Conservation (phyloP, 2,329 filamentous ascomycete genomes). For the Sarocladium strictum region DNA sequence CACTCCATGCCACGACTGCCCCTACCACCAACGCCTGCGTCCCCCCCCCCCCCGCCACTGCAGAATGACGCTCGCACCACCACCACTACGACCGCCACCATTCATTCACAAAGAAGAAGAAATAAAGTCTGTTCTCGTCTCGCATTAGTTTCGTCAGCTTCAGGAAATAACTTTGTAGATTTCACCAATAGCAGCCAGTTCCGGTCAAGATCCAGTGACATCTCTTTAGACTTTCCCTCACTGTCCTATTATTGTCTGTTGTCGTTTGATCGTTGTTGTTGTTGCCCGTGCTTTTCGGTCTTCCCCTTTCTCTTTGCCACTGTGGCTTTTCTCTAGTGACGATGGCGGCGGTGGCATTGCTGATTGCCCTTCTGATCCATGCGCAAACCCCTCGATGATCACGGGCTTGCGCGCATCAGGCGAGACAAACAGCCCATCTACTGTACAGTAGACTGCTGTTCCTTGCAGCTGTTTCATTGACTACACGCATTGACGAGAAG, state of each 20-base stretch:
- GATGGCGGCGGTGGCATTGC: constrained; percentile 2
- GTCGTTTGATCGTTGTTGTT: not conserved
- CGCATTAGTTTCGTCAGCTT: not conserved
- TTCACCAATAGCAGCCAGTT: too few species aligned
- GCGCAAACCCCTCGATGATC: not conserved
- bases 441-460: too few species aligned
- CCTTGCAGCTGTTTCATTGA: not conserved
- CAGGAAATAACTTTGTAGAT: not conserved
- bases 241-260: not conserved
- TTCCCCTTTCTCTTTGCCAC: not conserved
- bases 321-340: constrained; percentile 5
- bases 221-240: too few species aligned
- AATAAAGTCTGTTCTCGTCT: not conserved
- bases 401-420: too few species aligned
- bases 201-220: too few species aligned
- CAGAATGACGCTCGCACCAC: constrained; percentile 7
- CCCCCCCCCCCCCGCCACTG: too few species aligned
- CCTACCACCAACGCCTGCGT: too few species aligned
- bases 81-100: not conserved
- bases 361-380: not conserved
- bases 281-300: not conserved
- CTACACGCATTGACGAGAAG: not conserved
- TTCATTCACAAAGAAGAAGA: not conserved
- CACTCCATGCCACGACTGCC: too few species aligned
- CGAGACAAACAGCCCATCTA: not conserved